Evolutionary conservation across 2,329 filamentous ascomycete genomes (phyloP).

Genomic region (Helotiales sp.): DNA sequence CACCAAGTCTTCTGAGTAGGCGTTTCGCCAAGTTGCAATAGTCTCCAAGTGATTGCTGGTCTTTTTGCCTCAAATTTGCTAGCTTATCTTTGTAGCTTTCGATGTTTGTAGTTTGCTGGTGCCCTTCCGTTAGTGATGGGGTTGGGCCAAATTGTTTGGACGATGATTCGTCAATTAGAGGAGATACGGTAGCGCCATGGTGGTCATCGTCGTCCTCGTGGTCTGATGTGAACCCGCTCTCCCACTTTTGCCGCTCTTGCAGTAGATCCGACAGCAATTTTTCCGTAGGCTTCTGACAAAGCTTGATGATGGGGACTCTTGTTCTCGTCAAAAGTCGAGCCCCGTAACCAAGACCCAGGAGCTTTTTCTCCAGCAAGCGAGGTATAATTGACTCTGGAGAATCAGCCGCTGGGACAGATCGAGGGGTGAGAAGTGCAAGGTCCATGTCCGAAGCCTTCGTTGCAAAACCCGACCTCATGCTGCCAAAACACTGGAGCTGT

Average conservation of each 20-base stretch:
- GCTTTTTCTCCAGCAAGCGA: constrained; percentile 73
- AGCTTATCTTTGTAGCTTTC: constrained; percentile 24
- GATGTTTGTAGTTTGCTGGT: background rate
- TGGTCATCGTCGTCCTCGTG: constrained; percentile 40
- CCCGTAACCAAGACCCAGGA: constrained; percentile 74
- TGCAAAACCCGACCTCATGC: constrained; percentile 82
- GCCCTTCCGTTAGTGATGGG: background rate
- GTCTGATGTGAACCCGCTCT: constrained; percentile 54
- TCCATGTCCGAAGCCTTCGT: constrained; percentile 92
- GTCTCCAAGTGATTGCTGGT: constrained; percentile 38
- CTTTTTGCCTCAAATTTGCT: constrained; percentile 38
- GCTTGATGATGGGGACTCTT: constrained; percentile 84
- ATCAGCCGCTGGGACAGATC: constrained; percentile 59
- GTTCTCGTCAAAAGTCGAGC: constrained; percentile 79
- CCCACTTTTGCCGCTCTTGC: constrained; percentile 74
- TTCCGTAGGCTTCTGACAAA: constrained; percentile 73
- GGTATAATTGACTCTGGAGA: constrained; percentile 67
- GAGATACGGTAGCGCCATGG: constrained; percentile 35
- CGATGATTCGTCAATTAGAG: background rate
- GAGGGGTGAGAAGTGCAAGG: constrained; percentile 73
- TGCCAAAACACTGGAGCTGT: constrained; percentile 80
- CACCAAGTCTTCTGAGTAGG: constrained; percentile 38
- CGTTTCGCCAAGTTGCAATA: constrained; percentile 42
- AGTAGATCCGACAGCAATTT: constrained; percentile 65
- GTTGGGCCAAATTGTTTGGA: background rate